Evolutionary conservation across 768 basidiomycete species (phyloP), one percentile per base, ranked within the genome.

Genomic region (Pleurotus tuber-regium): DNA sequence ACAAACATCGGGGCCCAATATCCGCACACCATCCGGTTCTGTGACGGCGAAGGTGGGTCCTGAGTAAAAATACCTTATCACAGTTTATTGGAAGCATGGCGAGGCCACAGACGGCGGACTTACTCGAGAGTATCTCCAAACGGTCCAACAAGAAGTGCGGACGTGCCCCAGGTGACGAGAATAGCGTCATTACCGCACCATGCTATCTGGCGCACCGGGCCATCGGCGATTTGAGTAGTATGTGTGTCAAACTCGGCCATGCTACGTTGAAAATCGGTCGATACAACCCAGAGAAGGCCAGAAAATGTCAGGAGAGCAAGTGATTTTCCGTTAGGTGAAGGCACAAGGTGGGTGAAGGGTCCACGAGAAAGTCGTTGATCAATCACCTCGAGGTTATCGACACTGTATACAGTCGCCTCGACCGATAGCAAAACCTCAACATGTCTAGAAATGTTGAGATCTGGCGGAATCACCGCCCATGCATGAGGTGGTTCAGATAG

Each of bases 151-250:
- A 99, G 74, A 2, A 93, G 71, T 0, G 84, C 88, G 25, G 86
- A 69, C 16, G 78, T 71, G 36, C 83, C 80, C 92, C 93, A 98
- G 16, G 86, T 86, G 14, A 97, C 77, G 2, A 93, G 74, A 39
- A 98, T 87, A 0, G 94, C 92, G 67, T 99, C 95, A 62, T 93
- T 92, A 1, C 95, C 95, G 65, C 94, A 98, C 97, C 97, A 99
- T 61, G 88, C 89, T 0, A 93, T 84, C 57, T 87, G 86, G 29
- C 75, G 73, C 2, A 90, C 76, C 3, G 73, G 66, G 1, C 84
- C 87, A 16, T 82, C 75, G 0, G 77, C 80, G 4, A 74, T 80
- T 53, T 71, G 61, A 25, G 80, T 76, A 23, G 70, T 73, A 6
- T 66, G 74, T 2, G 89, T 88, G 51, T 93, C 83, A 57, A 91